phyloP scores from a whole-genome alignment of 108 stramenopile species.

The Skeletonema tropicum region DNA sequence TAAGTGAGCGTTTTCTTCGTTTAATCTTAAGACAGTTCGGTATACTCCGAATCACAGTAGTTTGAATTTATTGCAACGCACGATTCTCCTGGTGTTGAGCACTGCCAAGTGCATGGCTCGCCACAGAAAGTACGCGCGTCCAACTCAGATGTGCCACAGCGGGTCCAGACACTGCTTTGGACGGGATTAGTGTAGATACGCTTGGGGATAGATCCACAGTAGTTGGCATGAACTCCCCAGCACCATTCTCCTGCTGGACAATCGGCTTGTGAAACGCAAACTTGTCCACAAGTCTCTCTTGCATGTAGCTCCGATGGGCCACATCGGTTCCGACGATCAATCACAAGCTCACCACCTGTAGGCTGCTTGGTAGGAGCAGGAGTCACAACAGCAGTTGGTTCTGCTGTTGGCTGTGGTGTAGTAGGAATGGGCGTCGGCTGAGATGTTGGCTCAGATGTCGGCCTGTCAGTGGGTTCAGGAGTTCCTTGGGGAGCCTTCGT shows the following conservation, averaged over 20 bases:
- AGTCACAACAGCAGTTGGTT: neutral
- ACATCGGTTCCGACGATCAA: conserved; percentile 8
- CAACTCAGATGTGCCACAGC: conserved; percentile 20
- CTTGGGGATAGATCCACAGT: conserved; percentile 25
- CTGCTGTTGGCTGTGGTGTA: neutral
- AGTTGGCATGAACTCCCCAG: conserved; percentile 21
- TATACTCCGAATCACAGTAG: neutral
- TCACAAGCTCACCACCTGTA: neutral
- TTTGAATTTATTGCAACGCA: neutral
- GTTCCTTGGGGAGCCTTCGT: neutral
- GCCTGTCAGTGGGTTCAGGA: neutral
- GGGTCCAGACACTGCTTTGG: conserved; percentile 1
- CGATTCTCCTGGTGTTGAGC: neutral
- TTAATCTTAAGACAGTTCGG: neutral
- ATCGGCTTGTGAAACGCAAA: neutral
- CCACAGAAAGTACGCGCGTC: neutral
- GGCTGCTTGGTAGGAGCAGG: neutral
- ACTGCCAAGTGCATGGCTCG: neutral
- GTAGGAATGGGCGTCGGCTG: neutral
- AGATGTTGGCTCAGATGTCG: too few species aligned
- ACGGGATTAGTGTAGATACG: conserved; percentile 1
- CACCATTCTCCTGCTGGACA: conserved; percentile 13
- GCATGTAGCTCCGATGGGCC: conserved; percentile 19
- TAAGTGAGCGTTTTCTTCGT: too few species aligned
- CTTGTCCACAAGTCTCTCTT: conserved; percentile 14